Base-by-base conservation (phyloP, 805 yeast genomes). In the Monosporozyma solicola region DNA sequence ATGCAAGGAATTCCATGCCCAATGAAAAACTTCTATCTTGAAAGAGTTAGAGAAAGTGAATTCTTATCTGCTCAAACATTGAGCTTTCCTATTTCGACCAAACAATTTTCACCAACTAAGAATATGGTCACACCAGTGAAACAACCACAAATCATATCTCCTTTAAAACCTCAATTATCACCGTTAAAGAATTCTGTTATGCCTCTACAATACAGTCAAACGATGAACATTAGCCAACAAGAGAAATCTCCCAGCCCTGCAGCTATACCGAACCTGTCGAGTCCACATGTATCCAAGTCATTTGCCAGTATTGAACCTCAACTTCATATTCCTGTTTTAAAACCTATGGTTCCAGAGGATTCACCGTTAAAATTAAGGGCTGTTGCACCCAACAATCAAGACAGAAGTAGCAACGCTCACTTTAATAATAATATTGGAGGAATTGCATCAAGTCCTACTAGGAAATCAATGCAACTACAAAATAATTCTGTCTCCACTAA, bases 1-100 rank as follows among this genome's bases (percentile, higher is more conserved):
- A 79, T 86, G 78, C 79, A 81, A 66, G 79, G 79, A 22, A 61
- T 72, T 10, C 76, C 76, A 32, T 79, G 67, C 22, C 74, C 78
- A n/a, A 63, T 75, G 7, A 61, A 64, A 24, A 72, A 74, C 52
- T 73, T 69, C 52, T 71, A 74, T 51, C 58, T 70, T 50, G 48
- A 57, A 46, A 67, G 68, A 54, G 61, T 65, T 10, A 56, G 50
- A 20, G 39, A 29, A 16, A 43, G 32, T 29, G 47, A 33, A 29
- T 43, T 31, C 27, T 22, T 41, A 10, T 24, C 31, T 43, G 4
- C 46, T 5, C 52, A 51, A 31, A 32, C 54, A 6, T 24, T 31
- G 32, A 41, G 41, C 24, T 41, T 37, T 39, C 46, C 48, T 8
- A 13, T 33, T n/a, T 20, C 39, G 27, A 5, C 29, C 3, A 27